A percentile compares a stretch with the other conserved stretches of the same genome.
These are phyloP conservation scores for Penicillium verhagenii DNA, from an alignment of 495 filamentous ascomycete genomes.

Conservation along the genomic window DNA sequence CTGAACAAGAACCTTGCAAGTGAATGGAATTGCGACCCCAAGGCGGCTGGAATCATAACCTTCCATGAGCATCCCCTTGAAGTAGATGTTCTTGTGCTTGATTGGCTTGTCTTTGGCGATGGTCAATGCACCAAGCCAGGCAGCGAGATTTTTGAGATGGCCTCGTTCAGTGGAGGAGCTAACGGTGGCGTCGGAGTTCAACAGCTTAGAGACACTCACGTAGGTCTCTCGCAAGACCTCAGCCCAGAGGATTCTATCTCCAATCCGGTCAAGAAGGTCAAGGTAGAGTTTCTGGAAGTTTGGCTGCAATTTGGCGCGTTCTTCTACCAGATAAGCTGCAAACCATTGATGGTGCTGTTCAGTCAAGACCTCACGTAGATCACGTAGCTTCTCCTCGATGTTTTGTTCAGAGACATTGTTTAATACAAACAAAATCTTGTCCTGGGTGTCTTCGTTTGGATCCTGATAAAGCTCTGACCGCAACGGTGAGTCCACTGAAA, in stretches of 20 bases:
- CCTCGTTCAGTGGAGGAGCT: conserved; percentile 75
- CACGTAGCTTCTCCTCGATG: conserved; percentile 73
- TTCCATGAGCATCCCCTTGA: conserved; percentile 92
- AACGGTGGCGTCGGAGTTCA: conserved; percentile 85
- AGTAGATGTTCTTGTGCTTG: conserved; percentile 93
- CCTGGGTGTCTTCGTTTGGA: conserved; percentile 78
- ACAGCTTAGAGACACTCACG: conserved; percentile 73
- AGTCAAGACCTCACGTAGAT: conserved; percentile 74
- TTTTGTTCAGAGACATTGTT: conserved; percentile 95
- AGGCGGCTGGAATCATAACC: conserved; percentile 87
- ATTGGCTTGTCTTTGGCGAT: conserved; percentile 94
- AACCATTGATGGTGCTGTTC: conserved; percentile 93
- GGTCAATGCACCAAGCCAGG: conserved; percentile 91
- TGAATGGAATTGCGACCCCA: conserved; percentile 90
- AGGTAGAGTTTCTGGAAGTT: conserved; percentile 94
- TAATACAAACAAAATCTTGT: conserved; percentile 90
- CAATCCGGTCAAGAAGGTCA: conserved; percentile 80
- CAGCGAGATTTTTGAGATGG: conserved; percentile 86
- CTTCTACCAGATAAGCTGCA: conserved; percentile 90
- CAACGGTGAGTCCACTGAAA: conserved; percentile 69
- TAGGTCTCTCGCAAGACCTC: conserved; percentile 95
- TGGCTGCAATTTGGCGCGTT: conserved; percentile 92
- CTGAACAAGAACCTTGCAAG: conserved; percentile 88
- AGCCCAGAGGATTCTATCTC: conserved; percentile 72
- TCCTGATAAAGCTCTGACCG: conserved; percentile 65